These are phyloP conservation scores for Pythium plurisporium DNA, from an alignment of 352 stramenopile species.

Conservation along the genomic window DNA sequence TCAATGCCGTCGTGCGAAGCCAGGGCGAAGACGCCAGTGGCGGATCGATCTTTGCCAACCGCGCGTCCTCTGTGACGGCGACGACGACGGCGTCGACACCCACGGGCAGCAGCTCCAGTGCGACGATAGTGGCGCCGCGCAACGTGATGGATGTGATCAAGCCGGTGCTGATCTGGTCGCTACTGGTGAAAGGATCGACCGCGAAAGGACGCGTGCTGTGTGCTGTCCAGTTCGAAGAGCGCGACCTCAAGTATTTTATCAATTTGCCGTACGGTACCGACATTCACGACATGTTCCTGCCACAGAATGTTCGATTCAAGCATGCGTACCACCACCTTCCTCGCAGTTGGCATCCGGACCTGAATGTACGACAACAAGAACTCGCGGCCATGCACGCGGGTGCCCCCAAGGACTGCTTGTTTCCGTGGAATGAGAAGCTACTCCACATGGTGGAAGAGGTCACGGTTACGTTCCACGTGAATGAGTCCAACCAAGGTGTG, in stretches of 20 bases:
- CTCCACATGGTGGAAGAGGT: conserved; percentile 85
- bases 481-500: conserved; percentile 81
- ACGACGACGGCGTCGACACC: not conserved
- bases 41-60: not conserved
- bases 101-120: not conserved
- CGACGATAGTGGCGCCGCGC: not conserved
- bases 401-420: conserved; percentile 67
- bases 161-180: conserved; percentile 67
- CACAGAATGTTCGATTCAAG: conserved; percentile 77
- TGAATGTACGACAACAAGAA: conserved; percentile 57
- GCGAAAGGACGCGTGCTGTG: conserved; percentile 64
- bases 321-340: conserved; percentile 72
- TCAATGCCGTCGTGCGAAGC: not conserved
- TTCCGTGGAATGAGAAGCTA: conserved; percentile 81
- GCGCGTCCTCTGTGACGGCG: conserved; percentile 14
- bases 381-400: conserved; percentile 59
- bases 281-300: conserved; percentile 76
- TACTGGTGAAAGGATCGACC: conserved; percentile 53
- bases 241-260: conserved; percentile 56
- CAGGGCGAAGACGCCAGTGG: conserved; percentile 2
- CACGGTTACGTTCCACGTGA: conserved; percentile 85
- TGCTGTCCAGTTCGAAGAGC: conserved; percentile 71
- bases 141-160: conserved; percentile 38
- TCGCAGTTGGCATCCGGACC: conserved; percentile 75
- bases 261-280: conserved; percentile 67